Base-by-base conservation (phyloP, 805 yeast species). In the Myxozyma udenii region DNA sequence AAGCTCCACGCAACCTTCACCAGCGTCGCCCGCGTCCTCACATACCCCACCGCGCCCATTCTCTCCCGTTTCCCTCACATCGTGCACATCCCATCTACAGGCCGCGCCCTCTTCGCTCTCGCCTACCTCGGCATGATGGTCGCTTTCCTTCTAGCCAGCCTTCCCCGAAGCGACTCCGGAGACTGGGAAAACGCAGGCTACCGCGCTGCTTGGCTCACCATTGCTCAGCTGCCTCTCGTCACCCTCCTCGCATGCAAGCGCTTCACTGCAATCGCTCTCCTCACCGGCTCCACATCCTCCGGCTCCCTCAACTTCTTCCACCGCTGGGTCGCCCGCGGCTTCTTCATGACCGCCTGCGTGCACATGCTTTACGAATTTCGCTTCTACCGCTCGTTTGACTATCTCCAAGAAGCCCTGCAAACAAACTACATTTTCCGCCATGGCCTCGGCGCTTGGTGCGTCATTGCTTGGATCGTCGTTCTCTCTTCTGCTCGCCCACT, bases 401-500 rank as follows among this genome's bases (percentile, higher is more conserved):
- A 25, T 44, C 49, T 61, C 32, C 24, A 30, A 7, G n/a, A 37
- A 28, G 52, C 48, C 30, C 46, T 63, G 23, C 22, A 45, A 14
- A 55, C 50, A 4, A 51, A 63, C 23, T 45, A 44, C 11, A 47
- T 62, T 14, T 53, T 56, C 25, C 40, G 52, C 19, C 32, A 48
- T 23, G 66, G 66, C 2, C 28, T 64, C 7, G 62, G 58, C 2
- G 53, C 68, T 11, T 63, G 57, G 49, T 45, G 51, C 24, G 36
- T 63, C 6, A 42, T 63, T 4, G 53, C 56, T 14, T 60, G 60
- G 62, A 60, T 62, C 25, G 57, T 62, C 23, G 25, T 63, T 4
- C 23, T 50, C n/a, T 48, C 65, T 3, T 48, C 61, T 42, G 68
- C 72, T 44, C 69, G 73, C 50, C 55, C 64, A 1, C 24, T 63